Conservation (phyloP, 768 basidiomycete species). For the Suillus paluster region DNA sequence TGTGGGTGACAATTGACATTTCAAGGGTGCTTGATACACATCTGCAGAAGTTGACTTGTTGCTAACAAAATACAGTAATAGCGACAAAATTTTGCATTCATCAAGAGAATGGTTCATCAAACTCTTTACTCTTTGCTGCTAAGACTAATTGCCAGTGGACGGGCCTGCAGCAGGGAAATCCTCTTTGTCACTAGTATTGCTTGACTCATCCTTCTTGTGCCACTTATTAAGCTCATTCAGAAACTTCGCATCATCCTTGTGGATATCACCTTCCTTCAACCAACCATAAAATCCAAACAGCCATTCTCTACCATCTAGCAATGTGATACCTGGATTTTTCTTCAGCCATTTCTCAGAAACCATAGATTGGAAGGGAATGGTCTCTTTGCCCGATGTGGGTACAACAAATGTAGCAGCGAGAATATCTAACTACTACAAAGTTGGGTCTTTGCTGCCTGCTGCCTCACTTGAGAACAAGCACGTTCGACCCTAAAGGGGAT, state of each 20-base stretch:
- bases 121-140: no score
- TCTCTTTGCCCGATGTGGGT: no score
- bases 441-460: no score
- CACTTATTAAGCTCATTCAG: background rate
- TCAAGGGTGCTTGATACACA: constrained; percentile 5
- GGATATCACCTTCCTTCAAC: background rate
- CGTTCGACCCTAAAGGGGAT: no score
- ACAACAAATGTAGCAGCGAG: no score
- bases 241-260: background rate
- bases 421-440: no score
- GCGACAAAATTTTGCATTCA: no score
- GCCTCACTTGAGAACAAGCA: no score
- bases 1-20: constrained; percentile 11
- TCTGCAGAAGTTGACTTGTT: no score
- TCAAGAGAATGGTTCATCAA: no score
- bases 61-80: no score
- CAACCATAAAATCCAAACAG: background rate
- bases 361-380: background rate
- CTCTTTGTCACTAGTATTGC: background rate
- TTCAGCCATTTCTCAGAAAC: background rate
- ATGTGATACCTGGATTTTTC: background rate
- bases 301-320: background rate
- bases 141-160: background rate
- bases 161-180: background rate
- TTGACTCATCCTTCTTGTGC: background rate